Evolutionary conservation across 2,329 filamentous ascomycete genomes (phyloP).

Genomic region (Mariannaea sp.): DNA sequence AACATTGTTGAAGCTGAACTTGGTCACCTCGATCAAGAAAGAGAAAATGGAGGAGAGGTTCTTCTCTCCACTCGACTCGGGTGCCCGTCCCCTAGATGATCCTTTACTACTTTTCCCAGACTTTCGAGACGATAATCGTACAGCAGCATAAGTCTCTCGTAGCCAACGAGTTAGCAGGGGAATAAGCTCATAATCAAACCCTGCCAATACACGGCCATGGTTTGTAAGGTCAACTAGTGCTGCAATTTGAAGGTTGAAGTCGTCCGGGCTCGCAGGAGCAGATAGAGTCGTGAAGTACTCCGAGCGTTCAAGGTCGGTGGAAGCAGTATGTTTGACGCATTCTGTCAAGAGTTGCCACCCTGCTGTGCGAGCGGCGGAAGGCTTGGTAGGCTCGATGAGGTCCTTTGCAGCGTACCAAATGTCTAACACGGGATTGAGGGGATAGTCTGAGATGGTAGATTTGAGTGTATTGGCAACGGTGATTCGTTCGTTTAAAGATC

Average conservation of each 20-base stretch:
- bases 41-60: conserved; percentile 67
- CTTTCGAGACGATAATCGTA: conserved; percentile 56
- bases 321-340: conserved; percentile 65
- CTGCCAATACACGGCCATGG: conserved; percentile 64
- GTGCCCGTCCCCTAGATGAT: conserved; percentile 44
- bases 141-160: conserved; percentile 57
- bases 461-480: conserved; percentile 63
- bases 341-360: conserved; percentile 70
- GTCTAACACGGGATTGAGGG: conserved; percentile 61
- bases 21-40: conserved; percentile 71
- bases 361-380: conserved; percentile 58
- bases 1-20: conserved; percentile 74
- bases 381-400: conserved; percentile 62
- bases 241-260: conserved; percentile 69
- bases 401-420: conserved; percentile 72
- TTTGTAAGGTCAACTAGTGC: conserved; percentile 66
- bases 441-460: conserved; percentile 61
- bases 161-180: conserved; percentile 67
- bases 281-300: conserved; percentile 69
- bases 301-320: conserved; percentile 68
- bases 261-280: conserved; percentile 59
- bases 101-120: conserved; percentile 45
- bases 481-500: conserved; percentile 57
- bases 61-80: conserved; percentile 58
- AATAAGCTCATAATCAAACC: conserved; percentile 70